Conservation (phyloP, 2,329 filamentous ascomycete genomes). For the Trichophyton simii region DNA sequence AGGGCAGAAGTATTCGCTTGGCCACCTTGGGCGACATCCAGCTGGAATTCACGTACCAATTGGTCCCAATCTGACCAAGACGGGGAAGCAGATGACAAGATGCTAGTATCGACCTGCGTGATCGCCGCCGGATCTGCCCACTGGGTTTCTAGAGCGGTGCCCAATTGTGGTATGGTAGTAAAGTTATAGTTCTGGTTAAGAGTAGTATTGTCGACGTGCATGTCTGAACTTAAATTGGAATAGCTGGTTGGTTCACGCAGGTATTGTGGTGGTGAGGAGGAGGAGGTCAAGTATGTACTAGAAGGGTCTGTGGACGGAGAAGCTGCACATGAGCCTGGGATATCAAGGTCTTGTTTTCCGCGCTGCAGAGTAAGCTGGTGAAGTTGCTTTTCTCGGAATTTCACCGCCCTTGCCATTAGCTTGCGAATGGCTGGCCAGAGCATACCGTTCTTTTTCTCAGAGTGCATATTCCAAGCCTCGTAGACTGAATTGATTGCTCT, state of each 20-base stretch:
- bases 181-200: not conserved
- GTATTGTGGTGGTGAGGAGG: not conserved
- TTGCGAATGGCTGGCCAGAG: constrained; percentile 52
- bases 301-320: not conserved
- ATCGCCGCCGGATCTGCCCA: not conserved
- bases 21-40: constrained; percentile 9
- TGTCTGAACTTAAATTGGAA: not conserved
- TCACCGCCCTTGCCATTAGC: constrained; percentile 47
- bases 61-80: constrained; percentile 14
- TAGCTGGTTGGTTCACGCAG: not conserved
- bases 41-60: constrained; percentile 13
- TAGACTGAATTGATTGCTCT: constrained; percentile 40
- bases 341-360: constrained; percentile 15
- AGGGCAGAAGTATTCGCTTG: not conserved
- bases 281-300: not conserved
- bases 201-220: not conserved
- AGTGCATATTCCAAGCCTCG: constrained; percentile 23
- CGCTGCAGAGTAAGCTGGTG: constrained; percentile 14
- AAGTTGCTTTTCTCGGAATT: constrained; percentile 40
- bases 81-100: constrained; percentile 1
- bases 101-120: not conserved
- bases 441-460: constrained; percentile 40
- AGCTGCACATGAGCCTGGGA: not conserved
- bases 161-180: not conserved
- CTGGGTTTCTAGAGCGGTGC: not conserved